Evolutionary conservation across 495 filamentous ascomycete species (phyloP).

Genomic region (Podospora fimiseda): DNA sequence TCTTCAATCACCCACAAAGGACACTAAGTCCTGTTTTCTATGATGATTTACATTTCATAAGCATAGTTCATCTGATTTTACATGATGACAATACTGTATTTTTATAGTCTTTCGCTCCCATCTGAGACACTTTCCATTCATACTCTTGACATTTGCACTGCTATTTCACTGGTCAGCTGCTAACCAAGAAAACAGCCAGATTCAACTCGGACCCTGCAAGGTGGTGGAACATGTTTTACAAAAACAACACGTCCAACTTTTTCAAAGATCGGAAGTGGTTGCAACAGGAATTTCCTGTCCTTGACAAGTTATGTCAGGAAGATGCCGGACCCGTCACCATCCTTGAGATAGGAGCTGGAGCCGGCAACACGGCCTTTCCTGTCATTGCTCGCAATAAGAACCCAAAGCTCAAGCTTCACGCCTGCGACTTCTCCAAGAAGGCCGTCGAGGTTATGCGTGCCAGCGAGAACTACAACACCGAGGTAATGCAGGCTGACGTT

Average conservation of each 20-base stretch:
- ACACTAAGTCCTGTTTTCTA: constrained; percentile 15
- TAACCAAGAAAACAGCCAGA: constrained; percentile 44
- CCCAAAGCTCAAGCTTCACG: constrained; percentile 68
- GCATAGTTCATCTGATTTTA: constrained; percentile 59
- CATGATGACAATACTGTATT: constrained; percentile 46
- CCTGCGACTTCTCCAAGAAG: constrained; percentile 87
- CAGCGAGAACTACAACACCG: constrained; percentile 55
- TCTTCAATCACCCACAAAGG: not conserved
- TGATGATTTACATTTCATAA: constrained; percentile 52
- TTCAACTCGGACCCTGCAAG: constrained; percentile 87
- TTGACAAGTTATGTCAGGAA: constrained; percentile 60
- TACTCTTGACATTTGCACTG: constrained; percentile 6
- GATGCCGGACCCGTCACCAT: constrained; percentile 57
- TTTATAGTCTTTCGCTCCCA: constrained; percentile 60
- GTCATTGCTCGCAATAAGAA: constrained; percentile 77
- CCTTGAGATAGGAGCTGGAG: constrained; percentile 89
- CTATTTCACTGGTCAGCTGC: constrained; percentile 14
- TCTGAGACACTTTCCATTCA: constrained; percentile 38
- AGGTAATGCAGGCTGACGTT: constrained; percentile 73
- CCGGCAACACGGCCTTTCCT: constrained; percentile 93
- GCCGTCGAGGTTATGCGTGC: constrained; percentile 82
- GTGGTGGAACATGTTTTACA: constrained; percentile 97
- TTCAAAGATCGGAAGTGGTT: constrained; percentile 99
- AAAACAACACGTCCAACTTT: constrained; percentile 90
- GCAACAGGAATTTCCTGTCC: constrained; percentile 84